A percentile compares a stretch with the other conserved stretches of the same genome.
These are phyloP conservation scores for Corylus avellana DNA, from an alignment of 306 rosid species.

Conservation along the genomic window DNA sequence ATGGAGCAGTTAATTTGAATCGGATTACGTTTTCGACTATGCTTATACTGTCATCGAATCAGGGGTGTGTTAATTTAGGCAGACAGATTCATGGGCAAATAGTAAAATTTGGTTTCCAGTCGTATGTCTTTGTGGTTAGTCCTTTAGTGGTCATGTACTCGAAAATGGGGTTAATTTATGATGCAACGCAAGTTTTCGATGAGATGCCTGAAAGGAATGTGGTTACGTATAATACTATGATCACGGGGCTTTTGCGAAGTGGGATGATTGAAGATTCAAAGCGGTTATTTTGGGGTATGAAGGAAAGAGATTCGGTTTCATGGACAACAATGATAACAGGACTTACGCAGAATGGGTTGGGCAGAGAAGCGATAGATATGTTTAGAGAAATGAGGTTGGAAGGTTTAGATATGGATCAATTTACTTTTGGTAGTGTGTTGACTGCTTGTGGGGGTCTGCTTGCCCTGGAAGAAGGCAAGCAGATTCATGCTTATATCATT, in stretches of 20 bases:
- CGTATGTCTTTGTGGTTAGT: slow-evolving; percentile 72
- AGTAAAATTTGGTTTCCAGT: slow-evolving; percentile 68
- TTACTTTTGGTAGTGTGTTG: slow-evolving; percentile 80
- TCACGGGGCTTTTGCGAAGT: slow-evolving; percentile 62
- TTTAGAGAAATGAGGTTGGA: slow-evolving; percentile 64
- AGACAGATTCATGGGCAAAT: slow-evolving; percentile 77
- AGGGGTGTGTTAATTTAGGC: slow-evolving; percentile 56
- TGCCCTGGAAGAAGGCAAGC: slow-evolving; percentile 74
- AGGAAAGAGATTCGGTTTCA: slow-evolving; percentile 67
- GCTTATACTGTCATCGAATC: slow-evolving; percentile 66
- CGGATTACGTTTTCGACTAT: slow-evolving; percentile 69
- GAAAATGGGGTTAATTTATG: slow-evolving; percentile 51
- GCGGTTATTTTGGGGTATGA: slow-evolving; percentile 56
- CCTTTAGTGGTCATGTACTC: slow-evolving; percentile 88
- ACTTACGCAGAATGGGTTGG: slow-evolving; percentile 63
- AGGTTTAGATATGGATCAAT: slow-evolving; percentile 69
- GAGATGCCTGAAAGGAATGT: slow-evolving; percentile 62
- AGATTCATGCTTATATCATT: slow-evolving; percentile 73
- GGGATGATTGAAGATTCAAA: slow-evolving; percentile 61
- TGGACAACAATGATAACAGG: slow-evolving; percentile 91
- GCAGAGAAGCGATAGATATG: slow-evolving; percentile 50
- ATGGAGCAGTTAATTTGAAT: slow-evolving; percentile 48
- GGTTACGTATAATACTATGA: slow-evolving; percentile 74
- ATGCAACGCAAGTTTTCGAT: slow-evolving; percentile 61
- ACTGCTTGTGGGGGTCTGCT: slow-evolving; percentile 79